A percentile compares a stretch with the other conserved stretches of the same genome.
Conservation (phyloP, 1,284 basidiomycete genomes). For the Marasmius tenuissimus region DNA sequence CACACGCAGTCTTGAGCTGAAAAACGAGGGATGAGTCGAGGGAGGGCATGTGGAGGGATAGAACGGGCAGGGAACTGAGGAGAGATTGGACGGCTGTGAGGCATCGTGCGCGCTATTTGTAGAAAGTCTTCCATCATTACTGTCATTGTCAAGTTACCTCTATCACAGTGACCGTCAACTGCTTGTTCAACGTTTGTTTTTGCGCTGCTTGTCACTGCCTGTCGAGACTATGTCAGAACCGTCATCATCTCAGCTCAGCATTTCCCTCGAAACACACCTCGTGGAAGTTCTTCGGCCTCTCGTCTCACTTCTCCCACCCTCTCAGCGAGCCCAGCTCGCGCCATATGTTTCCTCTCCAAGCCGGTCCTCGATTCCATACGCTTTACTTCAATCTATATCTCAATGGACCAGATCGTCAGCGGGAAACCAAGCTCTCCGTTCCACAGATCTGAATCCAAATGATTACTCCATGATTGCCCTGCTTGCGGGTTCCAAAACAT, state of each 20-base stretch:
- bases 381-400: slow-evolving; percentile 57
- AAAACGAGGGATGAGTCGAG: slow-evolving; percentile 21
- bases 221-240: neutral
- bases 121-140: neutral
- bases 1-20: slow-evolving; percentile 38
- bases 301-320: slow-evolving; percentile 41
- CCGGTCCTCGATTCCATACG: slow-evolving; percentile 56
- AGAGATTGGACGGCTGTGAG: slow-evolving; percentile 7
- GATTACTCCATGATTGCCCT: slow-evolving; percentile 72
- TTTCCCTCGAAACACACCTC: slow-evolving; percentile 71
- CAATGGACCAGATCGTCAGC: slow-evolving; percentile 61
- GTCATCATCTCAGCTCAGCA: slow-evolving; percentile 16
- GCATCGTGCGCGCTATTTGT: neutral
- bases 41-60: slow-evolving; percentile 1
- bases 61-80: neutral
- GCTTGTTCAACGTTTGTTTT: too few species aligned
- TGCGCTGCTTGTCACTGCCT: neutral
- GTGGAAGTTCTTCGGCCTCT: slow-evolving; percentile 46
- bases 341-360: slow-evolving; percentile 30
- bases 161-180: slow-evolving; percentile 4
- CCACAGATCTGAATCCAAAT: slow-evolving; percentile 46
- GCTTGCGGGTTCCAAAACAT: slow-evolving; percentile 71
- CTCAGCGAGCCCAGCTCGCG: slow-evolving; percentile 42
- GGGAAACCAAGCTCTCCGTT: slow-evolving; percentile 44
- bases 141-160: neutral